These are phyloP conservation scores for Termitomyces sp. DNA, from an alignment of 768 basidiomycete species.

Conservation along the genomic window DNA sequence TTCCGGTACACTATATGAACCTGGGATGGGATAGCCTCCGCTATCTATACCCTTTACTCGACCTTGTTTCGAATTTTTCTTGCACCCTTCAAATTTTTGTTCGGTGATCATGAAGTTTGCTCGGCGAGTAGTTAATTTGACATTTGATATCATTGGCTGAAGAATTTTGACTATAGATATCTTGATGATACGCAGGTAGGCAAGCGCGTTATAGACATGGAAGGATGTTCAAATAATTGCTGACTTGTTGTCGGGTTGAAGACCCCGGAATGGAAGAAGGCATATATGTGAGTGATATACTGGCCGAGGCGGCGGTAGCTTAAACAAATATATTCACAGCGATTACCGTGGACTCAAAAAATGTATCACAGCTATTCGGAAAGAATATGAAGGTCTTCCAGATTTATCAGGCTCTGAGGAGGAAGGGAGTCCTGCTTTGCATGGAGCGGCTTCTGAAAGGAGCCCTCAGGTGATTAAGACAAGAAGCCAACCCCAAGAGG, in stretches of 20 bases:
- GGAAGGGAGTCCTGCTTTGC: neutral
- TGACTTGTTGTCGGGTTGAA: slow-evolving; percentile 17
- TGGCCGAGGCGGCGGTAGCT: neutral
- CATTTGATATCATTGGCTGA: neutral
- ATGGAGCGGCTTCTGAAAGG: neutral
- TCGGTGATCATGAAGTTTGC: slow-evolving; percentile 1
- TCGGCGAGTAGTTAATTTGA: neutral
- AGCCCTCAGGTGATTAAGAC: neutral
- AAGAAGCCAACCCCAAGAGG: neutral
- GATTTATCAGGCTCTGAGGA: slow-evolving; percentile 17
- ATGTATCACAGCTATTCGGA: slow-evolving; percentile 50
- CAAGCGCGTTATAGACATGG: neutral
- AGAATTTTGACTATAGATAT: neutral
- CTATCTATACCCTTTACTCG: neutral
- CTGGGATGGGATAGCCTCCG: neutral
- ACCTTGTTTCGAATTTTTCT: neutral
- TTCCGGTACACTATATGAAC: neutral
- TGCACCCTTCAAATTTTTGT: neutral
- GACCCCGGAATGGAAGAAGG: slow-evolving; percentile 73
- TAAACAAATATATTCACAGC: slow-evolving; percentile 26
- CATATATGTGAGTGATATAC: slow-evolving; percentile 48
- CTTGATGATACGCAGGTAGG: slow-evolving; percentile 4
- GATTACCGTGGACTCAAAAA: slow-evolving; percentile 72
- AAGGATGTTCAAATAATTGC: neutral
- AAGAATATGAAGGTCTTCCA: slow-evolving; percentile 23